Evolutionary conservation across 179 eudicot genomes (phyloP).

Genomic region (Drosera spatulata): DNA sequence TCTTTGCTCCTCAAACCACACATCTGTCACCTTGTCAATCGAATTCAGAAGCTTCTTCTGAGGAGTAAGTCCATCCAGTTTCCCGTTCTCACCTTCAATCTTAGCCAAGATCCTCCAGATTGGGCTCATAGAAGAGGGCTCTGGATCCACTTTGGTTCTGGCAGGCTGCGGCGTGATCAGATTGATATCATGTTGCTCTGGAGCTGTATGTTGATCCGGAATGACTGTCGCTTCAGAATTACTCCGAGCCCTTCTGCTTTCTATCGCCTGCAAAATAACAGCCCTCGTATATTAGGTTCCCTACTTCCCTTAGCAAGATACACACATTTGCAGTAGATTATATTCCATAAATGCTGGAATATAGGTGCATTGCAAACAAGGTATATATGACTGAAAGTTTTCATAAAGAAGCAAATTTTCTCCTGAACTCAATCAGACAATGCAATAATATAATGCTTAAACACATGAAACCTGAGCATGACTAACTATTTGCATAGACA

Average conservation of each 20-base stretch:
- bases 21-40: conserved; percentile 62
- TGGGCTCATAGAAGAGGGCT: conserved; percentile 21
- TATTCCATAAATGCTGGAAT: too few species aligned
- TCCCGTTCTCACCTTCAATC: conserved; percentile 17
- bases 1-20: conserved; percentile 43
- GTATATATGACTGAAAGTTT: too few species aligned
- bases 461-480: too few species aligned
- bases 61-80: conserved; percentile 34
- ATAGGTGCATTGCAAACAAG: too few species aligned
- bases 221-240: conserved; percentile 18
- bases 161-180: conserved; percentile 31
- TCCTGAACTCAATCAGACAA: too few species aligned
- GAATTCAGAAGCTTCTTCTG: conserved; percentile 56
- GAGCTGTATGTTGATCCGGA: conserved; percentile 16
- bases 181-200: conserved; percentile 26
- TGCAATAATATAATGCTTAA: too few species aligned
- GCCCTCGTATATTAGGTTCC: background rate
- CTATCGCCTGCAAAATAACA: conserved; percentile 32
- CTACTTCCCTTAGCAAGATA: background rate
- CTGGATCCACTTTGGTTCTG: conserved; percentile 14
- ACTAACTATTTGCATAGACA: too few species aligned
- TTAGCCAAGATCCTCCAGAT: conserved; percentile 28
- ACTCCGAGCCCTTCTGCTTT: conserved; percentile 52
- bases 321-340: background rate
- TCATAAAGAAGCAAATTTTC: too few species aligned